Evolutionary conservation across 176 grass and related monocot species (phyloP).

Genomic region (Ampelocalamus luodianensis): DNA sequence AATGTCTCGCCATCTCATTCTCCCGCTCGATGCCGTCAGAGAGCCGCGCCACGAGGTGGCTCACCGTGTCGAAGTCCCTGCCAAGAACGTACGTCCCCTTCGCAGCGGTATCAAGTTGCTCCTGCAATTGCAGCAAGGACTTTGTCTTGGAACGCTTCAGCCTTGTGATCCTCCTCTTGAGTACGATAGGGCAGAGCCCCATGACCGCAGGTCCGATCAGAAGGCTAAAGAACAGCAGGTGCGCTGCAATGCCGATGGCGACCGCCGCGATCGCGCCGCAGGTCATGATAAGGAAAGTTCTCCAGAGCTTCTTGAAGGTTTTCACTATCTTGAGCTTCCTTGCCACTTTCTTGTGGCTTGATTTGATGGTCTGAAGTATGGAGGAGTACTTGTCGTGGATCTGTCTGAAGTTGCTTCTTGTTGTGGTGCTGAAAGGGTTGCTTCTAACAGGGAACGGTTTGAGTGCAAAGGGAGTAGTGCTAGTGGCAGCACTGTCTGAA

Average conservation of each 20-base stretch:
- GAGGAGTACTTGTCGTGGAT: slow-evolving; percentile 54
- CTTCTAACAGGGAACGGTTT: slow-evolving; percentile 15
- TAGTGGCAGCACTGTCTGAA: neutral
- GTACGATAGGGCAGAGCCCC: slow-evolving; percentile 26
- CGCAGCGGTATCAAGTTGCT: slow-evolving; percentile 54
- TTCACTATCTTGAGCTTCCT: slow-evolving; percentile 37
- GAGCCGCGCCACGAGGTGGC: slow-evolving; percentile 41
- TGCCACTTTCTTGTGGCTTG: slow-evolving; percentile 46
- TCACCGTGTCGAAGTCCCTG: slow-evolving; percentile 56
- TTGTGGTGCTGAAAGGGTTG: slow-evolving; percentile 52
- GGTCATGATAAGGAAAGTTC: slow-evolving; percentile 6
- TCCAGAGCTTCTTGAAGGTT: slow-evolving; percentile 29
- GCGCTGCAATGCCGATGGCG: slow-evolving; percentile 21
- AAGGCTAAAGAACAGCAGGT: slow-evolving; percentile 39
- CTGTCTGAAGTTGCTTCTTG: slow-evolving; percentile 43
- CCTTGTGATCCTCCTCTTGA: slow-evolving; percentile 14
- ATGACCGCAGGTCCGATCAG: slow-evolving; percentile 40
- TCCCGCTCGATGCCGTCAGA: slow-evolving; percentile 50
- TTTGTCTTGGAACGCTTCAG: neutral
- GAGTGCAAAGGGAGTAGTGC: neutral
- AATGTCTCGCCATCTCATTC: slow-evolving; percentile 48
- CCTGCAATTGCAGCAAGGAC: slow-evolving; percentile 28
- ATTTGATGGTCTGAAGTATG: slow-evolving; percentile 33
- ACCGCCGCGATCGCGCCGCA: slow-evolving; percentile 12
- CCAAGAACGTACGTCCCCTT: slow-evolving; percentile 59